These are phyloP conservation scores for Botrytis deweyae DNA, from an alignment of 2,329 filamentous ascomycete genomes.

Conservation along the genomic window DNA sequence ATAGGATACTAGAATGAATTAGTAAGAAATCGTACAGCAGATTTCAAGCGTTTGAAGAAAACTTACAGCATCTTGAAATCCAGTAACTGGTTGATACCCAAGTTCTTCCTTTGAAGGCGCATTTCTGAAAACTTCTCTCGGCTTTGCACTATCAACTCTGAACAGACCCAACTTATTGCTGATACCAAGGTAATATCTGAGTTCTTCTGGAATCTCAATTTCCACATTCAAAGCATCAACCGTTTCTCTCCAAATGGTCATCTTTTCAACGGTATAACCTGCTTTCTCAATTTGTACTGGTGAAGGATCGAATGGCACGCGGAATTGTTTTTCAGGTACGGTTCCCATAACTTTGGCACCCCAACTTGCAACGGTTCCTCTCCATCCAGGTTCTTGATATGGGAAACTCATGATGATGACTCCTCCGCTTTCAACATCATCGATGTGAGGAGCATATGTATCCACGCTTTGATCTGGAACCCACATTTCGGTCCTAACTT, in stretches of 20 bases:
- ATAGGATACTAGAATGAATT: constrained; percentile 61
- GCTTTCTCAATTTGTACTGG: constrained; percentile 55
- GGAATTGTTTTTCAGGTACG: constrained; percentile 61
- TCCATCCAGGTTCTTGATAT: constrained; percentile 51
- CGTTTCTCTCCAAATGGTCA: constrained; percentile 64
- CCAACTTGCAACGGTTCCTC: constrained; percentile 47
- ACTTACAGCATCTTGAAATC: constrained; percentile 69
- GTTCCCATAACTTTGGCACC: constrained; percentile 53
- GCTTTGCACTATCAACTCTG: constrained; percentile 58
- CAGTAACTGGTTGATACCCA: constrained; percentile 63
- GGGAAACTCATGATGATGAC: constrained; percentile 69
- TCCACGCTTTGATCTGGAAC: constrained; percentile 60
- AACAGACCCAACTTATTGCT: constrained; percentile 67
- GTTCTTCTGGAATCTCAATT: constrained; percentile 58
- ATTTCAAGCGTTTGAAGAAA: background rate
- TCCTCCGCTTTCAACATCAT: constrained; percentile 53
- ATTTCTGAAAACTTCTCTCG: constrained; percentile 59
- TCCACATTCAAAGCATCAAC: constrained; percentile 56
- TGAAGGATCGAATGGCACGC: constrained; percentile 64
- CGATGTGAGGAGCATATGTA: constrained; percentile 48
- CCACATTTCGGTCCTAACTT: constrained; percentile 67
- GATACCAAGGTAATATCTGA: constrained; percentile 65
- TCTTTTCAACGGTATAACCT: constrained; percentile 58
- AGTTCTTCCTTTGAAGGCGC: constrained; percentile 58
- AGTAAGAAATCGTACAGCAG: constrained; percentile 13